Conservation (phyloP, 2,329 filamentous ascomycete genomes). For the Claviceps sp. region DNA sequence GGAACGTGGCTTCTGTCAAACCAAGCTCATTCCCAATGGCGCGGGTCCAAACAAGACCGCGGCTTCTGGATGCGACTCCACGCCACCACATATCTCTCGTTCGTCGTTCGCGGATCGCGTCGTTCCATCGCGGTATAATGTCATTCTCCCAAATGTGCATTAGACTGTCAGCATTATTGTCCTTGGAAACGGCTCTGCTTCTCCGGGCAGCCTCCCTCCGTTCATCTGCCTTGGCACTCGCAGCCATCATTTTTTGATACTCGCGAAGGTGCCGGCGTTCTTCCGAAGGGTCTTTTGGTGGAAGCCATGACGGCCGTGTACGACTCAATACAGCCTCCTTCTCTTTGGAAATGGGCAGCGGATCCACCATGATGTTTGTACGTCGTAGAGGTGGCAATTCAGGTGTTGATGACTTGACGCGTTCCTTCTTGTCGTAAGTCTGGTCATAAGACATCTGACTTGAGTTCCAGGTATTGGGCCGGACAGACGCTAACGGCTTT, state of each 20-base stretch:
- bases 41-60: constrained; percentile 55
- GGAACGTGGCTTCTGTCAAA: constrained; percentile 53
- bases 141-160: constrained; percentile 62
- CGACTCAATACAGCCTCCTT: constrained; percentile 73
- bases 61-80: constrained; percentile 57
- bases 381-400: constrained; percentile 57
- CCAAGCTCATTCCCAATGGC: constrained; percentile 64
- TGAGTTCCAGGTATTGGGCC: constrained; percentile 29
- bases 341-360: constrained; percentile 71
- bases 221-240: constrained; percentile 45
- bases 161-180: constrained; percentile 39
- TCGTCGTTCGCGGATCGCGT: constrained; percentile 52
- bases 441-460: constrained; percentile 19
- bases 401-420: constrained; percentile 53
- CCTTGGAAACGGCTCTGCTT: constrained; percentile 38
- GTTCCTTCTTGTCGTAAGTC: constrained; percentile 31
- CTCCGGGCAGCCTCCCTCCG: constrained; percentile 40
- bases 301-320: constrained; percentile 72
- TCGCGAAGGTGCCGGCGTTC: constrained; percentile 79
- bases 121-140: constrained; percentile 63
- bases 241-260: constrained; percentile 71
- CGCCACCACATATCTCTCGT: constrained; percentile 75
- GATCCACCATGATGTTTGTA: constrained; percentile 73
- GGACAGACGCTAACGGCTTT: constrained; percentile 16
- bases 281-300: constrained; percentile 78